Base-by-base conservation (phyloP, 2,329 filamentous ascomycete species). In the Monosporascus sp. region DNA sequence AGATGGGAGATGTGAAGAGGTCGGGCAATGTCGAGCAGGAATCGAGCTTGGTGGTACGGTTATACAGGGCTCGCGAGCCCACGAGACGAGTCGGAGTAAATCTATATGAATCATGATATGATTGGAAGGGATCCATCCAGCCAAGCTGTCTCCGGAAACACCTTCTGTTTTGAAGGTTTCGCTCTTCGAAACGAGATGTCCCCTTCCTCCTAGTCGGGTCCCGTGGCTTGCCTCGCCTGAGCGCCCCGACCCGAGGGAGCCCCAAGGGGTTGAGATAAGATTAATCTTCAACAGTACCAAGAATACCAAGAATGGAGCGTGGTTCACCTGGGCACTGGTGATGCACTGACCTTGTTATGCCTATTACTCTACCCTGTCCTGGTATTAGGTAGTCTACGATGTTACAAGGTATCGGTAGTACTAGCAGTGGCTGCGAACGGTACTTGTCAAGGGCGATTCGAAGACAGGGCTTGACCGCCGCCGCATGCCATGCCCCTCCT, bases 21-120 rank as follows among this genome's bases (percentile, higher is more conserved):
- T 56, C 55, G 52, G 51, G 50, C 53, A 52, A 56, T 58, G 52
- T 54, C 49, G 52, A 52, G 37, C 55, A 15, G 37, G 45, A 51
- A 47, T 48, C 27, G 37, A 45, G 24, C 22, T 49, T 48, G 52
- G 47, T 35, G 9, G 49, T 14, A 31, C 27, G 31, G 17, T n/a
- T 18, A 51, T 37, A 25, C 22, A 35, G 31, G 31, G 5, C 31
- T 35, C 4, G 4, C 31, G 11, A 35, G 11, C n/a, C n/a, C 4
- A 14, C 11, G 11, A 24, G 45, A 47, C 24, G 24, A 47, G 45
- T 14, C 22, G 22, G 24, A 18, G 24, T 24, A 24, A 47, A 18
- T 18, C 35, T 47, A 35, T 35, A 14, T 14, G 9, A 5, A 31
- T 31, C 38, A 24, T 39, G 24, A 15, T 17, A 22, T 7, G 43